phyloP scores from a whole-genome alignment of 352 stramenopile genomes.

The Phytophthora ohioensis region DNA sequence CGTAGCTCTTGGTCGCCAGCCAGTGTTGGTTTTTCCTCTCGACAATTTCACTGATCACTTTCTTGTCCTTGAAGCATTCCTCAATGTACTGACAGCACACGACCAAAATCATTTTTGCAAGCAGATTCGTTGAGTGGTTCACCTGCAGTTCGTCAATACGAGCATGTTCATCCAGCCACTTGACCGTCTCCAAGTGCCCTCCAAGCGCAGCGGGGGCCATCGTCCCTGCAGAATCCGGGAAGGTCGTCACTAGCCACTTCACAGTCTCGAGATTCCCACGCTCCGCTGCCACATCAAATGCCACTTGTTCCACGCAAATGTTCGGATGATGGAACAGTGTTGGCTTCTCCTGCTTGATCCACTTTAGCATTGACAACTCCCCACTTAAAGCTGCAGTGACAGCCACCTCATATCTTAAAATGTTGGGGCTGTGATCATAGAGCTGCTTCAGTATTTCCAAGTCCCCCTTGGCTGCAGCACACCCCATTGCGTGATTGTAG shows the following conservation, averaged over 20 bases:
- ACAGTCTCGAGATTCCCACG: conserved; percentile 1
- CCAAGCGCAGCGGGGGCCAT: background rate
- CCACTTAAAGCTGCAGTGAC: conserved; percentile 1
- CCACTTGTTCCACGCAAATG: background rate
- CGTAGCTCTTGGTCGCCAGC: background rate
- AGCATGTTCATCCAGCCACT: conserved; percentile 5
- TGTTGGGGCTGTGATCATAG: background rate
- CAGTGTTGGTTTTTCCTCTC: background rate
- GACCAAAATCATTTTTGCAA: background rate
- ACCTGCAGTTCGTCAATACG: background rate
- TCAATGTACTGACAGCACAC: background rate
- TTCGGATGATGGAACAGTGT: background rate
- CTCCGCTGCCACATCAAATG: conserved; percentile 3
- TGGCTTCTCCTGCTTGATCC: background rate
- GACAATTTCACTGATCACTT: background rate
- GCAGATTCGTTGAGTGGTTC: background rate
- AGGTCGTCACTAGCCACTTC: conserved; percentile 6
- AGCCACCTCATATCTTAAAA: background rate
- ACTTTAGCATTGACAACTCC: conserved; percentile 6
- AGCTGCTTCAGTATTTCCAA: background rate
- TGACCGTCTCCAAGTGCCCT: background rate
- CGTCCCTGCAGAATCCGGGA: background rate
- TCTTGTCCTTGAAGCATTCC: background rate
- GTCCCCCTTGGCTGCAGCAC: background rate
- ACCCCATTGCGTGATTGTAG: background rate